These are phyloP conservation scores for Myxozyma neglecta DNA, from an alignment of 805 yeast genomes.

Conservation along the genomic window DNA sequence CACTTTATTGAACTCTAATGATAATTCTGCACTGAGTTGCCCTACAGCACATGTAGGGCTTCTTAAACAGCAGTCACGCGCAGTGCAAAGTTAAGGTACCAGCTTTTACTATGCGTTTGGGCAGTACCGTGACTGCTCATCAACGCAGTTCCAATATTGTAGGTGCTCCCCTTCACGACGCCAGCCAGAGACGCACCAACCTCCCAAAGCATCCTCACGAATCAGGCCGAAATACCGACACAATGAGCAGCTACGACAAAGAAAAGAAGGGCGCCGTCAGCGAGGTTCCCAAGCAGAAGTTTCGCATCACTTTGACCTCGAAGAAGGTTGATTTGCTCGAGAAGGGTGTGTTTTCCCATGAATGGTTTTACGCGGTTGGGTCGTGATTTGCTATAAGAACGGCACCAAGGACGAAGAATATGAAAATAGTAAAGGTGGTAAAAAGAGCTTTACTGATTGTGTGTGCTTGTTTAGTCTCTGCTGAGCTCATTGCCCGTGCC, in stretches of 20 bases:
- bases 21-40: not conserved
- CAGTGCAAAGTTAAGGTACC: not conserved
- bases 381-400: not conserved
- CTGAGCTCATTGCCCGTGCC: conserved; percentile 87
- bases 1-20: not conserved
- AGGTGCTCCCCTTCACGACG: not conserved
- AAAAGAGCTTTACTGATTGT: not conserved
- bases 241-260: conserved; percentile 46
- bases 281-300: conserved; percentile 56
- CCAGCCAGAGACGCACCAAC: not conserved
- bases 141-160: not conserved
- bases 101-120: not conserved
- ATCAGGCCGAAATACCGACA: not conserved
- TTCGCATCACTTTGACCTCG: conserved; percentile 98
- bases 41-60: not conserved
- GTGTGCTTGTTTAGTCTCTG: conserved; percentile 56
- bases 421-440: too few species aligned
- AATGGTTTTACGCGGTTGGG: not conserved
- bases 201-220: not conserved
- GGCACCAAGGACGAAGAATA: not conserved
- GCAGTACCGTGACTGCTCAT: conserved; percentile 3
- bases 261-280: conserved; percentile 30
- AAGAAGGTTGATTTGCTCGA: conserved; percentile 98
- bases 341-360: conserved; percentile 46
- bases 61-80: conserved; percentile 9